Base-by-base conservation (phyloP, 192 early-diverging fungal species). In the Thoreauomyces humboldtii region DNA sequence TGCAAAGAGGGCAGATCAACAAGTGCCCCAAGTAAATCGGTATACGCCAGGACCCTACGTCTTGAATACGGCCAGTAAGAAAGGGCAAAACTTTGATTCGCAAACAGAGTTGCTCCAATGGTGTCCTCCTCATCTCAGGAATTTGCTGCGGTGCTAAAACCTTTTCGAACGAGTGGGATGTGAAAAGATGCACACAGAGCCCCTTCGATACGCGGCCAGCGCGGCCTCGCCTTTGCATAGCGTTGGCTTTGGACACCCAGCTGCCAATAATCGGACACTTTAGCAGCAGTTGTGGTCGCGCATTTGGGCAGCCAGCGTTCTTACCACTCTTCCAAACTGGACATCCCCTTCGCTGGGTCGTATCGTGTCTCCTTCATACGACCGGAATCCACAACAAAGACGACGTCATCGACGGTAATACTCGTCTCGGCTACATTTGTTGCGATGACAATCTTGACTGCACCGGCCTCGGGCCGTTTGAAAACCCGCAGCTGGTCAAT, bases 131-230 rank as follows among this genome's bases (percentile, higher is more conserved):
- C 25, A 96, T 86, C 76, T 96, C 94, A 7, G 94, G 92, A 21
- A 77, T 77, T 21, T 86, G 84, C 24, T 91, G 84, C 27, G 56
- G 36, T 42, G 74, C 68, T 35, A 82, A 55, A 1, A 67, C 59
- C 15, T 85, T 75, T 51, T 76, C 69, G 7, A 73, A 74, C 12
- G 73, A 58, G 42, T 84, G 70, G 2, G 77, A 81, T 56, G 84
- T 87, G 67, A 90, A 95, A 45, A 97, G 61, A 47, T 91, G 87
- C 66, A 85, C 90, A 61, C 92, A 94, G 0, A 84, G 73, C 19
- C 94, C 94, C 35, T 73, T 88, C 87, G 79, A 76, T 3, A 88
- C 85, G 29, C 93, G 82, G 6, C 94, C 94, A 1, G 94, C 94
- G 42, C 92, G 81, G 5, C 76, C 77, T 6, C 77, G 59, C 7